Base-by-base conservation (phyloP, 768 basidiomycete genomes). In the Rhodotorula kratochvilovae region DNA sequence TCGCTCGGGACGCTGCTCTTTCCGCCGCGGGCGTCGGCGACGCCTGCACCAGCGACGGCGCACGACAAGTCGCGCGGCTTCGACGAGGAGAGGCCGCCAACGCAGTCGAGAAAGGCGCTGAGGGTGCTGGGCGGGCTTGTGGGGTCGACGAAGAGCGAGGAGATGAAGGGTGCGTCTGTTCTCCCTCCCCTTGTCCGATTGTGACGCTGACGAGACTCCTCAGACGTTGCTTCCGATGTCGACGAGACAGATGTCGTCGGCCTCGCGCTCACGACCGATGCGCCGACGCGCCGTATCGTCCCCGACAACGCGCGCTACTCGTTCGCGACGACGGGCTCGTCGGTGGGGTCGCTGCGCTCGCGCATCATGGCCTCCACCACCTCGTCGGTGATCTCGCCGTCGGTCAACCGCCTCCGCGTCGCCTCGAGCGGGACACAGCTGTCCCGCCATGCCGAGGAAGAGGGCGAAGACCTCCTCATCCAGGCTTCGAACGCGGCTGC, bases 291-390 rank as follows among this genome's bases (percentile, higher is more conserved):
- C 31, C 46, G 48, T 42, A 50, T 65, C 35, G 53, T 61, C 6
- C 62, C 59, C 16, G 67, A 72, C 51, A 67, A 72, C 39, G 66
- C 66, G 15, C 66, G 62, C n/a, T 29, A 67, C 62, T 67, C 71
- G 3, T 35, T 72, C 58, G 50, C 65, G 23, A 63, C 59, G 19
- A 50, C 59, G 6, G 45, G 33, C 33, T 61, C 60, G 29, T 21
- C 17, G n/a, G 5, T 33, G 5, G 31, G 45, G 6, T 62, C 17
- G 27, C 46, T 35, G n/a, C 65, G 60, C 27, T 66, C 64, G 29
- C 66, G 65, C 21, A 19, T 58, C 0, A 29, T 63, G 29, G 62
- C 70, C 2, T 48, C 64, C 10, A 61, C 54, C 19, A 56, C 43
- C 29, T 16, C 55, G 46, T 31, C 42, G 29, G 45, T 56, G 54